Base-by-base conservation (phyloP, 148 eudicot genomes). In the Amaranthus hypochondriacus region DNA sequence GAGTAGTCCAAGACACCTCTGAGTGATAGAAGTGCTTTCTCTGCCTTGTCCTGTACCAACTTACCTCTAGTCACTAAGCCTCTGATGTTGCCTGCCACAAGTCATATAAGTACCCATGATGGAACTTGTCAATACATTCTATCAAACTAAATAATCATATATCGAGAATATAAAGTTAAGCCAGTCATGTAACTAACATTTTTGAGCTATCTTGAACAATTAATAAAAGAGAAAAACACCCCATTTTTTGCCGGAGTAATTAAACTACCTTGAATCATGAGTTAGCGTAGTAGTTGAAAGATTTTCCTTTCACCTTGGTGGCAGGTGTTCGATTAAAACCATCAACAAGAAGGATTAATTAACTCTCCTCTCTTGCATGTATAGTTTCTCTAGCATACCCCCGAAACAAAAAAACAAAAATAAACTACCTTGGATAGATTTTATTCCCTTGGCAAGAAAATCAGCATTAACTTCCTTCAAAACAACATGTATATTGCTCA, bases 1-100 rank as follows among this genome's bases (percentile, higher is more conserved):
- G 92, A 72, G 84, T 94, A 94, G 77, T 94, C 97, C 84, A 91
- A 71, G 44, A 77, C 92, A 72, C 98, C 98, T 87, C 87, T 89
- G 72, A 94, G 85, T 86, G 88, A 69, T 48, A 84, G 86, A 73
- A 89, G 82, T 73, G 97, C 96, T 77, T 91, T 91, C 56, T 86
- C 88, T 15, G 92, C 98, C 84, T 83, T 90, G 68, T 87, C 92
- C 62, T 83, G 81, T 70, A 85, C 71, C 80, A 94, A 85, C 81
- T 77, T 89, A 56, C 94, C 90, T 73, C 91, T 87, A 5, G 89
- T 62, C 61, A 94, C 96, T 77, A 91, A 84, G 80, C 88, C 79
- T 72, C 76, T 84, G 69, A 94, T 64, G 74, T 94, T 94, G 61
- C 82, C 98, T 94, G 88, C 79, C 73, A 83, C 56, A 83, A 57